Evolutionary conservation across 257 asterid species (phyloP).

Genomic region (Rubia yunnanensis): DNA sequence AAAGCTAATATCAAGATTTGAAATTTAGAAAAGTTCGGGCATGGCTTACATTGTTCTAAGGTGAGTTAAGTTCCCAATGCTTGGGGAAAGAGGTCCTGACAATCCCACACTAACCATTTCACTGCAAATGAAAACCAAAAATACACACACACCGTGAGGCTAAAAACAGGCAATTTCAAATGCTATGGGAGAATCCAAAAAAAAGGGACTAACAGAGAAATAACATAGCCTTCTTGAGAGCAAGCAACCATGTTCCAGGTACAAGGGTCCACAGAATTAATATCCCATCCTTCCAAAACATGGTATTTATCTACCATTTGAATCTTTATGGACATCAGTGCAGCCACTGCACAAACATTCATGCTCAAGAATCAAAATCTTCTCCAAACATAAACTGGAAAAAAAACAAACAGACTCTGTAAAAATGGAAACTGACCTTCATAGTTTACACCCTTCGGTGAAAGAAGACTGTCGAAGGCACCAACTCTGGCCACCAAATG

Average conservation of each 20-base stretch:
- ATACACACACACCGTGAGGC: neutral
- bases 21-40: neutral
- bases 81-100: constrained; percentile 70
- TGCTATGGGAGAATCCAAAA: neutral
- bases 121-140: constrained; percentile 27
- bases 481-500: constrained; percentile 20
- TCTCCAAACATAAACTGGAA: neutral
- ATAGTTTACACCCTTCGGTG: constrained; percentile 90
- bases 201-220: constrained; percentile 56
- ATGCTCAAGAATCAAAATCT: constrained; percentile 5
- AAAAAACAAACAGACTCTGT: neutral
- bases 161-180: neutral
- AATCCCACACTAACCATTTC: constrained; percentile 81
- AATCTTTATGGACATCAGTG: constrained; percentile 74
- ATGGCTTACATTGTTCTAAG: constrained; percentile 68
- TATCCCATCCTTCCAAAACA: constrained; percentile 93
- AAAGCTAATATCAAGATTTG: neutral
- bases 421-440: constrained; percentile 45
- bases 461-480: constrained; percentile 56
- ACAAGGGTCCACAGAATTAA: constrained; percentile 94
- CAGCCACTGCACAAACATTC: constrained; percentile 55
- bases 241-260: constrained; percentile 97
- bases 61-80: constrained; percentile 70
- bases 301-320: constrained; percentile 55
- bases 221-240: constrained; percentile 68